These are phyloP conservation scores for Plasmodium knowlesi DNA, from an alignment of 169 alveolate genomes.

Conservation along the genomic window DNA sequence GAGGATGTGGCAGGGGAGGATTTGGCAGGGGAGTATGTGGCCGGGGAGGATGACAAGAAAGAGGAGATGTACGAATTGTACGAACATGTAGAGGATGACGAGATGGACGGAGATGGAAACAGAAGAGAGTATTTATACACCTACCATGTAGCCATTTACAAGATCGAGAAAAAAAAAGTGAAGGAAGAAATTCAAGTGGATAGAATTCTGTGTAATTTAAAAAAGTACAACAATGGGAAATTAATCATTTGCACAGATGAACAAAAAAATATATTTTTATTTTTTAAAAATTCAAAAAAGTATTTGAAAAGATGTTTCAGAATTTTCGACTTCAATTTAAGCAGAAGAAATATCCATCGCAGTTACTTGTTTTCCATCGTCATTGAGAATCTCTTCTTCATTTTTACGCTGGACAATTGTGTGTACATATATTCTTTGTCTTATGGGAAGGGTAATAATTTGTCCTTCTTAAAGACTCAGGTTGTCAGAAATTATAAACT, in stretches of 20 bases:
- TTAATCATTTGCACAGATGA: constrained; percentile 43
- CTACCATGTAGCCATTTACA: constrained; percentile 30
- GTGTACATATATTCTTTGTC: background rate
- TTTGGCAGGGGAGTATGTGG: background rate
- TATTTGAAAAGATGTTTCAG: background rate
- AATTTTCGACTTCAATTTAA: constrained; percentile 14
- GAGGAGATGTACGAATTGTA: background rate
- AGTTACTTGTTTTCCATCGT: background rate
- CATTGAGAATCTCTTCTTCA: constrained; percentile 4
- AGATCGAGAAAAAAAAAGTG: constrained; percentile 25
- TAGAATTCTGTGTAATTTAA: constrained; percentile 10
- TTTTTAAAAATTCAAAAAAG: constrained; percentile 8
- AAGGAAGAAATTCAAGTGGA: constrained; percentile 40
- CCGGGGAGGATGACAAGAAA: background rate
- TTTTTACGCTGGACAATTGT: constrained; percentile 24
- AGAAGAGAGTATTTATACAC: background rate
- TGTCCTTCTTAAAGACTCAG: background rate
- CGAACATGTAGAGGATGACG: background rate
- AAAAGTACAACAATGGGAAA: background rate
- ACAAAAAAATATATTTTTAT: constrained; percentile 43
- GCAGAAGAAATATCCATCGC: background rate
- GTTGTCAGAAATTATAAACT: background rate
- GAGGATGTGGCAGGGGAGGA: background rate
- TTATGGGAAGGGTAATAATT: background rate
- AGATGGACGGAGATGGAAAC: background rate